These are phyloP conservation scores for Fusarium longipes DNA, from an alignment of 2,329 filamentous ascomycete species.

Conservation along the genomic window DNA sequence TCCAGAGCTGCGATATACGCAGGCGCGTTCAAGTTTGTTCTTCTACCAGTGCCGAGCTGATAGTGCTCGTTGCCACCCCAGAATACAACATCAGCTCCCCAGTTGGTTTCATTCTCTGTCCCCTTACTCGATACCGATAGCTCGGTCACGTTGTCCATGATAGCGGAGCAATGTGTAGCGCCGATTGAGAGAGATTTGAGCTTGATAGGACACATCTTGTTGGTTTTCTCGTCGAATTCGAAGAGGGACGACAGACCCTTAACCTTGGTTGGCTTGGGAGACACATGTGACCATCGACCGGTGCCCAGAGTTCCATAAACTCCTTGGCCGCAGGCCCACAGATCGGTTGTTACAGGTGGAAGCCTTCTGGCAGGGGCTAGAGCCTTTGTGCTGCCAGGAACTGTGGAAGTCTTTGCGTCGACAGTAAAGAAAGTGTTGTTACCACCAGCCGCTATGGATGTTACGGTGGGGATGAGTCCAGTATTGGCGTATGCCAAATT, in stretches of 20 bases:
- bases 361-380: slow-evolving; percentile 50
- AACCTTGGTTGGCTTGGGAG: slow-evolving; percentile 80
- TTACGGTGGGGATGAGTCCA: slow-evolving; percentile 73
- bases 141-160: slow-evolving; percentile 83
- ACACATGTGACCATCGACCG: slow-evolving; percentile 89
- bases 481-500: slow-evolving; percentile 78
- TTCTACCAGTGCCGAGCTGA: slow-evolving; percentile 90
- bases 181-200: slow-evolving; percentile 80
- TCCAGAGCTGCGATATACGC: slow-evolving; percentile 84
- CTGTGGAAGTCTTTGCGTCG: slow-evolving; percentile 71
- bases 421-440: slow-evolving; percentile 88
- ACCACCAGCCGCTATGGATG: slow-evolving; percentile 85
- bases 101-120: slow-evolving; percentile 80
- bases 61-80: slow-evolving; percentile 97
- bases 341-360: slow-evolving; percentile 63
- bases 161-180: slow-evolving; percentile 80
- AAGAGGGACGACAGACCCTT: slow-evolving; percentile 84
- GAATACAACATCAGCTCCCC: slow-evolving; percentile 88
- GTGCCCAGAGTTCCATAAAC: slow-evolving; percentile 86
- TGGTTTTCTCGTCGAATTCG: slow-evolving; percentile 83
- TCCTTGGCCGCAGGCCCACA: slow-evolving; percentile 88
- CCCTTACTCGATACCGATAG: slow-evolving; percentile 64
- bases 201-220: slow-evolving; percentile 79
- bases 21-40: slow-evolving; percentile 81
- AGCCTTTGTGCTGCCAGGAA: slow-evolving; percentile 25